phyloP scores from a whole-genome alignment of 352 stramenopile genomes.

The Pythium oligandrum region DNA sequence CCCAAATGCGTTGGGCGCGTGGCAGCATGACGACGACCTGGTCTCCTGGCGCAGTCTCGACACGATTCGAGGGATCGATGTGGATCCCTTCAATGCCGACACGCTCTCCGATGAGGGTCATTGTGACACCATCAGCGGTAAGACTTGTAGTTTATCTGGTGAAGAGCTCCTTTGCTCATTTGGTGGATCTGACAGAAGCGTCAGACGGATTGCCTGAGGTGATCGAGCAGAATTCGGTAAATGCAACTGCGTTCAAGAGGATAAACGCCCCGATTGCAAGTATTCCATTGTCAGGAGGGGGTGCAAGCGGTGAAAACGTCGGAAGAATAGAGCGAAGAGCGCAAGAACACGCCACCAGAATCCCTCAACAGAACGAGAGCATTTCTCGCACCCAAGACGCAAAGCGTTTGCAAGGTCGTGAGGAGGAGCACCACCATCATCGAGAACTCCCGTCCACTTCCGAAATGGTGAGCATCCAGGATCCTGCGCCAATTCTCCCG shows the following conservation, averaged over 20 bases:
- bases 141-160: not conserved
- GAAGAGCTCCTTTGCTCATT: not conserved
- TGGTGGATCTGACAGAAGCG: slow-evolving; percentile 19
- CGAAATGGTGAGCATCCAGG: slow-evolving; percentile 31
- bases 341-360: too few species aligned
- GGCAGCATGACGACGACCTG: slow-evolving; percentile 25
- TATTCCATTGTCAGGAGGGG: too few species aligned
- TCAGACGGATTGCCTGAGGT: slow-evolving; percentile 21
- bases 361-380: too few species aligned
- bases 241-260: not conserved
- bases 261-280: too few species aligned
- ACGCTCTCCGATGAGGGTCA: not conserved
- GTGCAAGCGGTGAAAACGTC: too few species aligned
- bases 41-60: slow-evolving; percentile 39
- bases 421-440: not conserved
- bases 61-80: slow-evolving; percentile 13
- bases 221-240: slow-evolving; percentile 7
- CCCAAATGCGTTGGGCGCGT: slow-evolving; percentile 10
- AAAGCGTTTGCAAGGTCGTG: too few species aligned
- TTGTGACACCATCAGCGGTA: slow-evolving; percentile 15
- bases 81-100: not conserved
- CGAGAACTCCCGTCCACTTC: slow-evolving; percentile 35
- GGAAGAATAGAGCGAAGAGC: too few species aligned
- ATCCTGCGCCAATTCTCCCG: slow-evolving; percentile 1
- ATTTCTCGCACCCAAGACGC: too few species aligned